phyloP scores from a whole-genome alignment of 352 stramenopile species.

The Phytopythium montanum region DNA sequence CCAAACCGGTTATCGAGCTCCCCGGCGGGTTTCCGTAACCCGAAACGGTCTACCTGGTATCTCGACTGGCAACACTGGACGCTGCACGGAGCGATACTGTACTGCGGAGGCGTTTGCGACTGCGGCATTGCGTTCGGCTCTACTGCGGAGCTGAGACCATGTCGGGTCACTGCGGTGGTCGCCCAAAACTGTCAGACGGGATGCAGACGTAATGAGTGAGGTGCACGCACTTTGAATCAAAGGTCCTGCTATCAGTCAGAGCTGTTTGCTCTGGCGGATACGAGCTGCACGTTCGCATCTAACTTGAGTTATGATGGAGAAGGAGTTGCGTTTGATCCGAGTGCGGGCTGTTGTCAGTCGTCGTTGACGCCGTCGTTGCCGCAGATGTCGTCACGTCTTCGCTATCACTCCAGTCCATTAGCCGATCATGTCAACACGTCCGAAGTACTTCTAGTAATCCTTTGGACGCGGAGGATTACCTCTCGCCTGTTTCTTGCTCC shows the following conservation, averaged over 20 bases:
- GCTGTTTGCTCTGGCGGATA: too few species aligned
- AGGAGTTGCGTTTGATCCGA: too few species aligned
- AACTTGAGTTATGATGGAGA: too few species aligned
- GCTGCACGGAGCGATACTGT: slow-evolving; percentile 12
- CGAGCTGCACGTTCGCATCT: too few species aligned
- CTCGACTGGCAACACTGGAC: not conserved
- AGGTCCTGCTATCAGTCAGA: not conserved
- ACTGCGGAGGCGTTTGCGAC: slow-evolving; percentile 14
- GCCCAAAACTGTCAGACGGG: not conserved
- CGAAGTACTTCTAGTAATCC: too few species aligned
- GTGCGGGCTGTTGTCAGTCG: too few species aligned
- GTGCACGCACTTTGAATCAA: not conserved
- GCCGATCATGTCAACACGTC: too few species aligned
- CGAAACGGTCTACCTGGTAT: not conserved
- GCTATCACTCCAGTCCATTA: too few species aligned
- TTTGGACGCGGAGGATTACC: too few species aligned
- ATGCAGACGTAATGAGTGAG: not conserved
- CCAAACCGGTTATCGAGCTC: not conserved
- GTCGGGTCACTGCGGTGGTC: not conserved
- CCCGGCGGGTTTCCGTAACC: not conserved
- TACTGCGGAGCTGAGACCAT: not conserved
- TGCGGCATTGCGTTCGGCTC: slow-evolving; percentile 16
- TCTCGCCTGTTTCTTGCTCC: not conserved
- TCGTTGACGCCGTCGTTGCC: too few species aligned
- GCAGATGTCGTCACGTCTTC: too few species aligned